Conservation (phyloP, 208 protist species). For the Crithidia bombi region DNA sequence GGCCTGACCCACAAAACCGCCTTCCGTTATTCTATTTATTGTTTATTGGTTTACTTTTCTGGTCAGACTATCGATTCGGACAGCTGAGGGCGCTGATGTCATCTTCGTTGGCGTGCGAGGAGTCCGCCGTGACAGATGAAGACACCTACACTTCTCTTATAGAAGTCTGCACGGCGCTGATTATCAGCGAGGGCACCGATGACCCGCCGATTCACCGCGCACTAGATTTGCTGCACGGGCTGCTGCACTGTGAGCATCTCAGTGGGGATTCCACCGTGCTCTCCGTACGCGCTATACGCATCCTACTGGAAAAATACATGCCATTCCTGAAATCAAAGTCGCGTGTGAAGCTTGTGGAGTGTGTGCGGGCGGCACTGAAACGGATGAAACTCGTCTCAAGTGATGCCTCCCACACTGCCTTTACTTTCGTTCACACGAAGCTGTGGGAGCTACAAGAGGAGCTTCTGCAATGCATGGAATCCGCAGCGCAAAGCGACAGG, state of each 20-base stretch:
- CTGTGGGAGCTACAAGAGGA: conserved; percentile 75
- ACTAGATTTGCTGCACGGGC: conserved; percentile 22
- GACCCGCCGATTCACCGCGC: conserved; percentile 12
- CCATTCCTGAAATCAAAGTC: conserved; percentile 13
- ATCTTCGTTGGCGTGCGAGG: not conserved
- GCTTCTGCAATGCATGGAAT: conserved; percentile 71
- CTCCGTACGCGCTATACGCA: conserved; percentile 60
- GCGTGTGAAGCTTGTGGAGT: conserved; percentile 21
- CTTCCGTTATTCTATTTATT: not conserved
- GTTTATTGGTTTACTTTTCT: not conserved
- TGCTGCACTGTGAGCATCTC: conserved; percentile 29
- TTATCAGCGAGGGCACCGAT: conserved; percentile 36
- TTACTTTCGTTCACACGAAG: conserved; percentile 49
- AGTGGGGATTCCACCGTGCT: conserved; percentile 80
- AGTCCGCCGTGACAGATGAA: conserved; percentile 19
- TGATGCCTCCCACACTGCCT: not conserved
- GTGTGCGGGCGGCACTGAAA: conserved; percentile 11
- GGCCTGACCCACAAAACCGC: too few species aligned
- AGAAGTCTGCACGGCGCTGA: conserved; percentile 40
- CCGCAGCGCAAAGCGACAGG: conserved; percentile 33
- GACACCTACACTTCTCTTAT: conserved; percentile 32
- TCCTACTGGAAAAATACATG: conserved; percentile 75
- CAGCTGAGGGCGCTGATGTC: not conserved
- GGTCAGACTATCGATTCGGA: too few species aligned
- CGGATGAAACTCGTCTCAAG: not conserved